A percentile compares a stretch with the other conserved stretches of the same genome.
Conservation (phyloP, 23 red algal species). For the Gracilaria gracilis region DNA sequence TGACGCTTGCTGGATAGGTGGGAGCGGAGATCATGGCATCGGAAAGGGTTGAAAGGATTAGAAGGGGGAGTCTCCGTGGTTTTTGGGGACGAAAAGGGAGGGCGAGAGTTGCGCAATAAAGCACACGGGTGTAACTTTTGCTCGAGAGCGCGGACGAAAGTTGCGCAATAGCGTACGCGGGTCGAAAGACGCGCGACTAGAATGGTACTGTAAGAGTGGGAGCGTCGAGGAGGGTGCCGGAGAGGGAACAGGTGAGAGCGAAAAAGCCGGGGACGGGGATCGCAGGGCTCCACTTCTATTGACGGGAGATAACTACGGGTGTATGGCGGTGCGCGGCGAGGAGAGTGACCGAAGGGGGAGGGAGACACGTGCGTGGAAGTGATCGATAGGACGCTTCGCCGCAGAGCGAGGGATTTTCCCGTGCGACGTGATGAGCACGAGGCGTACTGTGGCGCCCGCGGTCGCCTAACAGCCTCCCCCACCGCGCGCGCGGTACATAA, state of each 20-base stretch:
- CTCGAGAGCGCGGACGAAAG: too few relatives aligned
- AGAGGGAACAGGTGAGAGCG: not conserved
- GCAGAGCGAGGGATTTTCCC: not conserved
- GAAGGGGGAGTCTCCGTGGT: not conserved
- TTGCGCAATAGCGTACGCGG: not conserved
- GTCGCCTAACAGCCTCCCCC: not conserved
- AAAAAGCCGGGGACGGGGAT: not conserved
- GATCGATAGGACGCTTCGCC: not conserved
- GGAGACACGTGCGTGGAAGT: not conserved
- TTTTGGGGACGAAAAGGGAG: too few relatives aligned
- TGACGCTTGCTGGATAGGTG: not conserved
- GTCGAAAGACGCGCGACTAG: not conserved
- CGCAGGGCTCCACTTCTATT: not conserved
- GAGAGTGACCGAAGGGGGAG: not conserved
- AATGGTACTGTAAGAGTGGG: not conserved
- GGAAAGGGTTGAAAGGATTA: too few relatives aligned
- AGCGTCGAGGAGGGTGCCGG: not conserved
- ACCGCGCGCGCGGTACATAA: not conserved
- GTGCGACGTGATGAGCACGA: conserved; percentile 18
- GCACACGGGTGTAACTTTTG: too few relatives aligned
- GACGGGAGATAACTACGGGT: not conserved
- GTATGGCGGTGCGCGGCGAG: not conserved
- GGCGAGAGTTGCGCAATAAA: too few relatives aligned
- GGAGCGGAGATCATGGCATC: not conserved
- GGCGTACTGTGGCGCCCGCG: not conserved